phyloP scores from a whole-genome alignment of 1,284 basidiomycete genomes.

The Irpex lacteus region DNA sequence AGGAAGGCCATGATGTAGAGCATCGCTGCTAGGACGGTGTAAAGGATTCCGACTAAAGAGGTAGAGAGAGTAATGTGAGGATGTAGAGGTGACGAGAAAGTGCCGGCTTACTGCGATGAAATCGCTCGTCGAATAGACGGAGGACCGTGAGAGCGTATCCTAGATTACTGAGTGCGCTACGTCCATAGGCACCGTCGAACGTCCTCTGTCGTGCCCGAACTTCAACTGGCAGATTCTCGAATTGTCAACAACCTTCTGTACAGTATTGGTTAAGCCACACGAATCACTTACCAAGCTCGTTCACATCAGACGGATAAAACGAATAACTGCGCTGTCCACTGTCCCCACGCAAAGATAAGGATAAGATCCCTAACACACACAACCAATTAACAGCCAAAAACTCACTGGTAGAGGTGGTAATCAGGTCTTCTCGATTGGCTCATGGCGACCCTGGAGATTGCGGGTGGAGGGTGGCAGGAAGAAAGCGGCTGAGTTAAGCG shows the following conservation, averaged over 20 bases:
- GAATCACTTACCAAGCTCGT: conserved; percentile 44
- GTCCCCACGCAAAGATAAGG: not conserved
- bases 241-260: not conserved
- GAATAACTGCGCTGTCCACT: conserved; percentile 63
- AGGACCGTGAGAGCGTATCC: conserved; percentile 75
- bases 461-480: too few species aligned
- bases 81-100: conserved; percentile 5
- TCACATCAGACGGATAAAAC: conserved; percentile 54
- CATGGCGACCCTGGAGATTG: too few species aligned
- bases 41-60: conserved; percentile 67
- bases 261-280: not conserved
- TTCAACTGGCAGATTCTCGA: conserved; percentile 51
- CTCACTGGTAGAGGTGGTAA: conserved; percentile 8
- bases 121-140: conserved; percentile 70
- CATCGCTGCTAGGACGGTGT: conserved; percentile 60
- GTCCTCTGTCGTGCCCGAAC: conserved; percentile 77
- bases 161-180: conserved; percentile 72
- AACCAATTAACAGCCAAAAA: not conserved
- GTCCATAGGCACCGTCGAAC: conserved; percentile 77
- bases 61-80: conserved; percentile 1
- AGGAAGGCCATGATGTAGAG: conserved; percentile 60
- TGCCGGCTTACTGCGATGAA: conserved; percentile 58
- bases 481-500: too few species aligned
- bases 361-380: too few species aligned
- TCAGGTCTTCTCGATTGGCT: not conserved